These are phyloP conservation scores for Chlorella sp. DNA, from an alignment of 139 green algal species.

Conservation along the genomic window DNA sequence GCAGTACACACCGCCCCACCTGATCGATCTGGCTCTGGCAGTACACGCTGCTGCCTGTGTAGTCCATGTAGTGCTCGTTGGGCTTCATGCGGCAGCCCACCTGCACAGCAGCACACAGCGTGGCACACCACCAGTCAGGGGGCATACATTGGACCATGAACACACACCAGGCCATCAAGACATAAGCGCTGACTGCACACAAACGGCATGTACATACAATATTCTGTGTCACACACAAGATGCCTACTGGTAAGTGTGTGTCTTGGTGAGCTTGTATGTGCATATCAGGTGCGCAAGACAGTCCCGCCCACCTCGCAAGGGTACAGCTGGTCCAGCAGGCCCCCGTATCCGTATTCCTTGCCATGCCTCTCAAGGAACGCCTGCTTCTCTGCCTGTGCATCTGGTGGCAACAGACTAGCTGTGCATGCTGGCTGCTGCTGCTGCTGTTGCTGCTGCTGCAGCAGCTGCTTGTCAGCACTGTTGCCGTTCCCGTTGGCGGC, in stretches of 20 bases:
- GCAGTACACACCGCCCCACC: no score
- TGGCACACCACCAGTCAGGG: not conserved
- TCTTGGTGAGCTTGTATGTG: no score
- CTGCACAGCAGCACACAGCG: not conserved
- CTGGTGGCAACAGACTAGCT: not conserved
- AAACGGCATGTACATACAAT: no score
- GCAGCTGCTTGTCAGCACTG: not conserved
- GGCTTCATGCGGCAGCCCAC: not conserved
- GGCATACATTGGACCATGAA: not conserved
- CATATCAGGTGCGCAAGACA: slow-evolving; percentile 19
- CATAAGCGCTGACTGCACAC: no score
- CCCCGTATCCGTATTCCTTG: not conserved
- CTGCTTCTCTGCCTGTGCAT: not conserved
- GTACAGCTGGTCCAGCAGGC: slow-evolving; percentile 33
- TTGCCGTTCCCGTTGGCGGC: no score
- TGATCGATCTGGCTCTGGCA: slow-evolving; percentile 44
- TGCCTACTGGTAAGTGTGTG: no score
- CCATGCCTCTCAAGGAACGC: not conserved
- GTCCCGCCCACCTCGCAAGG: slow-evolving; percentile 45
- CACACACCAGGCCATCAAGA: slow-evolving; percentile 59
- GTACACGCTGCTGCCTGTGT: slow-evolving; percentile 40
- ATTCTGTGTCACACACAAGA: no score
- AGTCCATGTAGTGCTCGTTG: not conserved
- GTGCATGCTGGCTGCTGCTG: not conserved
- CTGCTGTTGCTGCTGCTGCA: not conserved